phyloP scores from a whole-genome alignment of 108 stramenopile genomes.

The Cyclotella cryptica region DNA sequence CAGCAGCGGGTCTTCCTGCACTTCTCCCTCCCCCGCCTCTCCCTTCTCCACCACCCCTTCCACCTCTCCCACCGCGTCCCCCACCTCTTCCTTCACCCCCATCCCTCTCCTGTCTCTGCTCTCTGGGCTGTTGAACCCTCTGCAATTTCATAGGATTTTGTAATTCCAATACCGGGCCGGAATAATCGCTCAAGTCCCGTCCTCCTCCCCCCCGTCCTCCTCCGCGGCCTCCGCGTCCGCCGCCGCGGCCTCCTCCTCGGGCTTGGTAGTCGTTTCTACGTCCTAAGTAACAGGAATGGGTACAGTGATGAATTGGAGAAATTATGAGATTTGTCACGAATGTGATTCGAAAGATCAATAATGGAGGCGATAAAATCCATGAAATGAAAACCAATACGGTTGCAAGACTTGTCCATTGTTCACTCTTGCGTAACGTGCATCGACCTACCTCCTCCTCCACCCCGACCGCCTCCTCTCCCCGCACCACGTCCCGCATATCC shows the following conservation, averaged over 20 bases:
- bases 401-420: too few relatives aligned
- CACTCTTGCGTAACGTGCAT: too few relatives aligned
- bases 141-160: constrained; percentile 79
- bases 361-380: too few relatives aligned
- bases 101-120: constrained; percentile 27
- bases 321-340: too few relatives aligned
- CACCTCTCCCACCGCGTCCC: constrained; percentile 21
- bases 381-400: too few relatives aligned
- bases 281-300: not conserved
- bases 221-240: not conserved
- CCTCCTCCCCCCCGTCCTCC: not conserved
- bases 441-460: constrained; percentile 6
- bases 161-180: constrained; percentile 67
- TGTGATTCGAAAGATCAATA: too few relatives aligned
- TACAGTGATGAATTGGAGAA: not conserved
- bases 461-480: constrained; percentile 7
- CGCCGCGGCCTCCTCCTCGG: not conserved
- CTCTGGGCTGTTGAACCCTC: constrained; percentile 41
- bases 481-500: constrained; percentile 5
- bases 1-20: not conserved
- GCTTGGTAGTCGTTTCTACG: not conserved
- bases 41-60: not conserved
- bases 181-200: constrained; percentile 3
- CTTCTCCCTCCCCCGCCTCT: constrained; percentile 5
- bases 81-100: constrained; percentile 25